Evolutionary conservation across 2,329 filamentous ascomycete genomes (phyloP).

Genomic region (Scleromitrula shiraiana): DNA sequence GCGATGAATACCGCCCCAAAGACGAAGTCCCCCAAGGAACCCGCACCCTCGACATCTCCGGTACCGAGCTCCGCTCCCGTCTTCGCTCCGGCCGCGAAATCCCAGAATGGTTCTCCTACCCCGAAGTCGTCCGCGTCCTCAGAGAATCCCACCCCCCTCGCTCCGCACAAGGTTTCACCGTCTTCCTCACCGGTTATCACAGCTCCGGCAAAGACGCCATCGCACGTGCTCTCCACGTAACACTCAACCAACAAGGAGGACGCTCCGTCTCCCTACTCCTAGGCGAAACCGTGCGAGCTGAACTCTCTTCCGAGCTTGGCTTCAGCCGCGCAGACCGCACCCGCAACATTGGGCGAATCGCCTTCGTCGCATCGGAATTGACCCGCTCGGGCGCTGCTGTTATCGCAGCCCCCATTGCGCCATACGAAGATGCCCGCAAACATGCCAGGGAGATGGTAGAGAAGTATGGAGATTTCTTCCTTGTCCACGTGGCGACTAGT

Average conservation of each 20-base stretch:
- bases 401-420: slow-evolving; percentile 93
- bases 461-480: slow-evolving; percentile 86
- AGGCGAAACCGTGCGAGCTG: slow-evolving; percentile 87
- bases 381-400: slow-evolving; percentile 89
- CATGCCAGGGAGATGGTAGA: slow-evolving; percentile 78
- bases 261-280: slow-evolving; percentile 90
- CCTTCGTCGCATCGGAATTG: slow-evolving; percentile 91
- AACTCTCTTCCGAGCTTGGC: slow-evolving; percentile 90
- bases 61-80: slow-evolving; percentile 84
- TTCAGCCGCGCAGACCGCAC: slow-evolving; percentile 90
- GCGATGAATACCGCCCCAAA: slow-evolving; percentile 90
- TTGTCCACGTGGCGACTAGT: slow-evolving; percentile 88
- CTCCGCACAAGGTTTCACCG: slow-evolving; percentile 88
- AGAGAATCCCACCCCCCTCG: slow-evolving; percentile 93
- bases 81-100: slow-evolving; percentile 90
- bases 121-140: slow-evolving; percentile 93
- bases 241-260: slow-evolving; percentile 94
- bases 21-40: slow-evolving; percentile 79
- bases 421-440: slow-evolving; percentile 71
- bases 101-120: slow-evolving; percentile 99
- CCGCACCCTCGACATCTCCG: slow-evolving; percentile 81
- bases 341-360: slow-evolving; percentile 91
- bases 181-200: slow-evolving; percentile 95
- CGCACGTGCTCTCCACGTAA: slow-evolving; percentile 90
- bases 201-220: slow-evolving; percentile 98